Base-by-base conservation (phyloP, 2,329 filamentous ascomycete genomes). In the Hypocreales sp. region DNA sequence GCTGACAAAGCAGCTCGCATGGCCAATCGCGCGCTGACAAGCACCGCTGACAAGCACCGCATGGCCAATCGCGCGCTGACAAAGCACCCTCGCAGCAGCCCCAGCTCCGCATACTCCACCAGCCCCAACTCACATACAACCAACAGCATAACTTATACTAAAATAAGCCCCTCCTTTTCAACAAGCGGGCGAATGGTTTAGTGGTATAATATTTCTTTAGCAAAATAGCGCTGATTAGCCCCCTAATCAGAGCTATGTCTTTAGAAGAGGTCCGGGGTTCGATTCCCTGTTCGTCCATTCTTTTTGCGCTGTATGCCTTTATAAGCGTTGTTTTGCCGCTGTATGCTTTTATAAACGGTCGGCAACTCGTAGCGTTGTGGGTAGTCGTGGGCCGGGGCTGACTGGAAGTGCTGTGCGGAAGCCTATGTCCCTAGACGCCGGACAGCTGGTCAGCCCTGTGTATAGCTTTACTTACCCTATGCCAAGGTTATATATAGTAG, bases 271-370 rank as follows among this genome's bases (percentile, higher is more conserved):
- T 45, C 44, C 44, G 42, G 44, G 44, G 44, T 46, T 46, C 44
- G 40, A 46, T 46, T 46, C 44, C 44, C 44, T 40, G 44, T 46
- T 44, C 39, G 44, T 46, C 44, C 44, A 46, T 7, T 20, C 18
- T n/a, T n/a, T n/a, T n/a, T n/a, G n/a, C n/a, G n/a, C n/a, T n/a
- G n/a, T n/a, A n/a, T n/a, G n/a, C n/a, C n/a, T n/a, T n/a, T n/a
- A n/a, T n/a, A n/a, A n/a, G n/a, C n/a, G n/a, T n/a, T n/a, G n/a
- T n/a, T n/a, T n/a, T n/a, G n/a, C n/a, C n/a, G n/a, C n/a, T n/a
- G n/a, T n/a, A n/a, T n/a, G n/a, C n/a, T n/a, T n/a, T n/a, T n/a
- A n/a, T n/a, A n/a, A n/a, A n/a, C n/a, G n/a, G n/a, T n/a, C n/a
- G n/a, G n/a, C n/a, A n/a, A n/a, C n/a, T n/a, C n/a, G n/a, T n/a